Conservation (phyloP, 129 eudicot genomes). For the Escallonia herrerae region DNA sequence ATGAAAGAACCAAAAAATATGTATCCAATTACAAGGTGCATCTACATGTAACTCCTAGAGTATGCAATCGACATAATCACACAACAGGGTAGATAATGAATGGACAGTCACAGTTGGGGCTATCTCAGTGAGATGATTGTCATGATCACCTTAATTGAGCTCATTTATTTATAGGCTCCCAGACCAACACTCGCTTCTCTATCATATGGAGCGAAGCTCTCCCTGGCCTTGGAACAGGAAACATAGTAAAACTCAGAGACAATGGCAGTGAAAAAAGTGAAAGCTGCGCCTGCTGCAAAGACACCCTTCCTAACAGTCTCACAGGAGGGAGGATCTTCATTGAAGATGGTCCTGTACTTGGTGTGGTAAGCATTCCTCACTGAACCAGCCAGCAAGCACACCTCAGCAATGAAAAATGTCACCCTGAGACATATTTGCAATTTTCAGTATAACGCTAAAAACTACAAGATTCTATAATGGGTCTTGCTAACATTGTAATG, state of each 20-base stretch:
- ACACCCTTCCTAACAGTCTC: conserved; percentile 87
- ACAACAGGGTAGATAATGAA: too few relatives aligned
- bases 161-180: conserved; percentile 63
- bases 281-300: conserved; percentile 93
- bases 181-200: conserved; percentile 67
- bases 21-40: too few relatives aligned
- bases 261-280: conserved; percentile 54
- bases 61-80: too few relatives aligned
- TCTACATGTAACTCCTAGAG: too few relatives aligned
- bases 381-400: conserved; percentile 87
- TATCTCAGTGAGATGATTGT: neutral
- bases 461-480: neutral
- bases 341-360: conserved; percentile 48
- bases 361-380: conserved; percentile 87
- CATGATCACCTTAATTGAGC: neutral
- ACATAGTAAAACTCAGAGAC: conserved; percentile 67
- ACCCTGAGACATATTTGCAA: conserved; percentile 38
- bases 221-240: conserved; percentile 52
- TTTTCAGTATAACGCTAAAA: neutral
- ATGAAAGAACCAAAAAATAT: too few relatives aligned
- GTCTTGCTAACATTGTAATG: neutral
- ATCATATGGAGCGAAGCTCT: conserved; percentile 33
- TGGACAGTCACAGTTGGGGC: too few relatives aligned
- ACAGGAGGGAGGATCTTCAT: conserved; percentile 57
- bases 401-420: conserved; percentile 67